Evolutionary conservation across 805 yeast genomes (phyloP), one percentile per base, ranked within the genome.

Genomic region (Wickerhamomyces pijperi): DNA sequence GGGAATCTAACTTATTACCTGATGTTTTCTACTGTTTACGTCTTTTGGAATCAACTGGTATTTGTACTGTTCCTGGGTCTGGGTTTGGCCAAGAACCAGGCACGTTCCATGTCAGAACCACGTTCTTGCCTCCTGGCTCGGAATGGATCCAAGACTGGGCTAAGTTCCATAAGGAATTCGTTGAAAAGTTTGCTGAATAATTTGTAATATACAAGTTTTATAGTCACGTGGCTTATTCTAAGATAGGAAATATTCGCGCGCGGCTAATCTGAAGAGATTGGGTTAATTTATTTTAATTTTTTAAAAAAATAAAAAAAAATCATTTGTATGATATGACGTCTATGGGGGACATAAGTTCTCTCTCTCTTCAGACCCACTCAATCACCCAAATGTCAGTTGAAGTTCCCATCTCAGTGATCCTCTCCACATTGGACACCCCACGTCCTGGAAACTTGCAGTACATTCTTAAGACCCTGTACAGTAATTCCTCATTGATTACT

Each of bases 31-130:
- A 92, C 65, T 88, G 97, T 60, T 68, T 81, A 56, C 80, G 81
- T 49, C 67, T 92, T 42, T 70, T 92, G 48, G 90, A 90, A 47
- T 60, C 64, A 36, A 87, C 98, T 6, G 99, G 99, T 50, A 86
- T 92, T 44, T 92, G 99, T 63, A 85, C 94, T 34, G 94, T 92
- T 45, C 97, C 99, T 23, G 99, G 98, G 32, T 77, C 86, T 28
- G 99, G 99, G 0, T 92, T 92, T 53, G 97, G 97, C 25, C 98
- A 92, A 63, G 81, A 70, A 36, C 78, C 78, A 36, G 94, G 86
- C 17, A 87, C 97, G 4, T 82, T 70, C 64, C 99, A 92, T 57
- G 72, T 92, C 51, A 79, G 99, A 70, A 92, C 98, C 1, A 92
- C 99, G 1, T 92, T 92, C 67, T 69, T 92, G 54, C 94, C 98